phyloP scores from a whole-genome alignment of 2,329 filamentous ascomycete species.

The Pseudogymnoascus pannorum region DNA sequence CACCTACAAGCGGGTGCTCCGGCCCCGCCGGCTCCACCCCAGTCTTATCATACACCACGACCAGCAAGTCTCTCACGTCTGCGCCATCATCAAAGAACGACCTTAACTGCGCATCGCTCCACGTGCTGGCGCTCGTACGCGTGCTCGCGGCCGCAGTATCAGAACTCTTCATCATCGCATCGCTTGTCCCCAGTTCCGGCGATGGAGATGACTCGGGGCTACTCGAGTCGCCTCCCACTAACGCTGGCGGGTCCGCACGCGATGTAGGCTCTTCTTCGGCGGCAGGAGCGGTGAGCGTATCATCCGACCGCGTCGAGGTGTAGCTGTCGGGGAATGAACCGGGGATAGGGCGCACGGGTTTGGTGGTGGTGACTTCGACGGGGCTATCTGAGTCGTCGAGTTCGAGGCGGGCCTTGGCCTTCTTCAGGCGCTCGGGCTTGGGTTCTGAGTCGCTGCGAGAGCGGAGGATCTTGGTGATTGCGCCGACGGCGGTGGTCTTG shows the following conservation, averaged over 20 bases:
- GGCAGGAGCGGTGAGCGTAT: constrained; percentile 13
- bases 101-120: constrained; percentile 80
- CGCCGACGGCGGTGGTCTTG: constrained; percentile 34
- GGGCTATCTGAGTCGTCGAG: constrained; percentile 57
- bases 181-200: constrained; percentile 48
- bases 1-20: constrained; percentile 78
- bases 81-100: constrained; percentile 86
- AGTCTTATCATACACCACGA: constrained; percentile 88
- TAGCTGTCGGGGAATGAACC: constrained; percentile 30
- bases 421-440: constrained; percentile 46
- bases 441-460: constrained; percentile 36
- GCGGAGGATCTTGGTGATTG: constrained; percentile 38
- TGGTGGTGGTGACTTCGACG: constrained; percentile 24
- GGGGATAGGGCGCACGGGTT: constrained; percentile 25
- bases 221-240: constrained; percentile 34
- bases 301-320: constrained; percentile 15
- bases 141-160: constrained; percentile 44
- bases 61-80: constrained; percentile 81
- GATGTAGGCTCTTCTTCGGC: constrained; percentile 19
- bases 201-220: constrained; percentile 50
- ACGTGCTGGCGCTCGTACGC: constrained; percentile 45
- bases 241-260: constrained; percentile 28
- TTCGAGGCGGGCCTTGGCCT: constrained; percentile 55
- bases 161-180: constrained; percentile 17
- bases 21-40: constrained; percentile 69